These are phyloP conservation scores for Diaporthe capsici DNA, from an alignment of 2,329 filamentous ascomycete species.

Conservation along the genomic window DNA sequence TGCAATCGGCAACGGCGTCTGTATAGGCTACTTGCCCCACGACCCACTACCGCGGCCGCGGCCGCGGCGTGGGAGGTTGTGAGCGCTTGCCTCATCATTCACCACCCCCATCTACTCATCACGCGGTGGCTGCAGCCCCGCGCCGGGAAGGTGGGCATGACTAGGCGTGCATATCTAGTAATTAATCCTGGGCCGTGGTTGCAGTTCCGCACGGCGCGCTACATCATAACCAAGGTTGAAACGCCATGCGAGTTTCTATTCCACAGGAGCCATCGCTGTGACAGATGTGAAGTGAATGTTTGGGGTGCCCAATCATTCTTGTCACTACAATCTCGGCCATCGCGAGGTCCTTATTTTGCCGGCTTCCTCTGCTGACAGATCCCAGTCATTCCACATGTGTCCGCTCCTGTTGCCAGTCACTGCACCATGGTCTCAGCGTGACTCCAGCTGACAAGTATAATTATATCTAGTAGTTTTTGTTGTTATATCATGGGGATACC, in stretches of 20 bases:
- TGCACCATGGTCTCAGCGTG: too few relatives aligned
- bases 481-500: too few relatives aligned
- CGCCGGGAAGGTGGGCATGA: neutral
- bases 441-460: too few relatives aligned
- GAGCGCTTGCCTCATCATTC: neutral
- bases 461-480: too few relatives aligned
- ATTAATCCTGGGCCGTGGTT: neutral
- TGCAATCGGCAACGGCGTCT: constrained; percentile 23
- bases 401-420: too few relatives aligned
- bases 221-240: neutral
- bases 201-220: neutral
- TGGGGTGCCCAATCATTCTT: neutral
- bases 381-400: too few relatives aligned
- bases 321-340: neutral
- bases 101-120: neutral
- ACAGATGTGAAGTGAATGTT: neutral
- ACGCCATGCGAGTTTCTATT: neutral
- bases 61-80: neutral
- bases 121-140: constrained; percentile 15
- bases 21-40: neutral
- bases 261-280: neutral
- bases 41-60: neutral
- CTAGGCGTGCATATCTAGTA: neutral
- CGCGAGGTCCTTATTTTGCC: neutral
- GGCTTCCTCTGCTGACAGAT: too few relatives aligned